These are phyloP conservation scores for Puccinia sorghi DNA, from an alignment of 1,284 basidiomycete genomes.

Conservation along the genomic window DNA sequence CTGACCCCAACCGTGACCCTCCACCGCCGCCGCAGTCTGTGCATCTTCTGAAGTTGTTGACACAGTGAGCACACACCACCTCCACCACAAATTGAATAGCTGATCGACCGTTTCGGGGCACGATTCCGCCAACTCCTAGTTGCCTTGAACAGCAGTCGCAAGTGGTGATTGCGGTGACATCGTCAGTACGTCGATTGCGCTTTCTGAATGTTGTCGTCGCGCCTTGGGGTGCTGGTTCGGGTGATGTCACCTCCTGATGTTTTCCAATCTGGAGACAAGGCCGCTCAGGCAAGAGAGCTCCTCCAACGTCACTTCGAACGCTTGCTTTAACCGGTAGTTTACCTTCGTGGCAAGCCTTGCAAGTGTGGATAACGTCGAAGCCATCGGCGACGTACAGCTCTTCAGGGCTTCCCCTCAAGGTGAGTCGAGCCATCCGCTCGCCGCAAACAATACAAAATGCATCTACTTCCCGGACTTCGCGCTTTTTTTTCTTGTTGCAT, in stretches of 20 bases:
- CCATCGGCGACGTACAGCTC: conserved; percentile 37
- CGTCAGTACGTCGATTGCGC: conserved; percentile 46
- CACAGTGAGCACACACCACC: conserved; percentile 45
- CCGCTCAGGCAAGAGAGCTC: conserved; percentile 35
- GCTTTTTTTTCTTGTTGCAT: conserved; percentile 48
- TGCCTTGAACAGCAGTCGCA: conserved; percentile 48
- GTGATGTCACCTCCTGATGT: neutral
- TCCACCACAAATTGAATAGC: conserved; percentile 49
- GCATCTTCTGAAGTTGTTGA: conserved; percentile 35
- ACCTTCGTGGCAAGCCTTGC: conserved; percentile 34
- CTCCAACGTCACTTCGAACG: neutral
- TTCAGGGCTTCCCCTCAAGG: conserved; percentile 36
- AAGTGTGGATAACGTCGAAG: conserved; percentile 44
- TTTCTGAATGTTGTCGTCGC: conserved; percentile 38
- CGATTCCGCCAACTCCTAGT: conserved; percentile 42
- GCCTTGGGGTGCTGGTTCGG: conserved; percentile 1
- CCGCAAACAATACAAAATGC: conserved; percentile 36
- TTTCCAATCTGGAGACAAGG: neutral
- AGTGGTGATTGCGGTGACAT: conserved; percentile 44
- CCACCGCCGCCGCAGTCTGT: conserved; percentile 49
- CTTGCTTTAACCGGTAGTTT: neutral
- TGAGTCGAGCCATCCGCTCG: conserved; percentile 25
- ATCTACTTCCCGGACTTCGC: conserved; percentile 34
- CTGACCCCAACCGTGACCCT: conserved; percentile 42
- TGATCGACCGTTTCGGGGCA: conserved; percentile 43